These are phyloP conservation scores for Gonium pectorale DNA, from an alignment of 139 green algal species.

Conservation along the genomic window DNA sequence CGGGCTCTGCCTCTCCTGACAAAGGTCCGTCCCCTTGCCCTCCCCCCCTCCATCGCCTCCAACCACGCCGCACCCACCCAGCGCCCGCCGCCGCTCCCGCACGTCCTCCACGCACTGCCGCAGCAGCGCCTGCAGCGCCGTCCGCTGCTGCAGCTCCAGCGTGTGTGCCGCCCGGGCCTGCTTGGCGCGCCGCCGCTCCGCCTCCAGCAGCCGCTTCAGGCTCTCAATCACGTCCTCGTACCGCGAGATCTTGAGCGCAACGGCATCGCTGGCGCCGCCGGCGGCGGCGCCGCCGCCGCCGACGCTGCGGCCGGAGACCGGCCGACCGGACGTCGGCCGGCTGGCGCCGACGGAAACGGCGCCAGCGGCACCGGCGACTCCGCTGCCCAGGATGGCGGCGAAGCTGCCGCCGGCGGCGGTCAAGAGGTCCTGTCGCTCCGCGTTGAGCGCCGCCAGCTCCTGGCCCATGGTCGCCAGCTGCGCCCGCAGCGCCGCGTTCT, in stretches of 20 bases:
- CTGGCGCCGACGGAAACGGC: too few species aligned
- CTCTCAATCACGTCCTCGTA: conserved; percentile 61
- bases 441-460: conserved; percentile 9
- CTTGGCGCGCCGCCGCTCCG: conserved; percentile 49
- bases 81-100: conserved; percentile 14
- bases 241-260: conserved; percentile 43
- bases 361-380: not conserved
- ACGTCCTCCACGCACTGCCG: conserved; percentile 59
- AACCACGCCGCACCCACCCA: conserved; percentile 19
- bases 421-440: conserved; percentile 34
- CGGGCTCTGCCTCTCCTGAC: too few species aligned
- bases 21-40: too few species aligned
- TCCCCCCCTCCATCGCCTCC: not conserved
- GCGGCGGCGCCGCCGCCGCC: conserved; percentile 1
- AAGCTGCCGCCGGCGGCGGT: not conserved
- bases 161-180: conserved; percentile 54
- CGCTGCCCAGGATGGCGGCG: not conserved
- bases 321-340: not conserved
- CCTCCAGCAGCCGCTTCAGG: conserved; percentile 51
- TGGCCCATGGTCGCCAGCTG: conserved; percentile 28
- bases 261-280: not conserved
- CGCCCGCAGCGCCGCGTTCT: conserved; percentile 47
- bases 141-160: conserved; percentile 48
- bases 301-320: not conserved
- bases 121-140: conserved; percentile 50